Base-by-base conservation (phyloP, 768 basidiomycete species). In the Suillus tomentosus region DNA sequence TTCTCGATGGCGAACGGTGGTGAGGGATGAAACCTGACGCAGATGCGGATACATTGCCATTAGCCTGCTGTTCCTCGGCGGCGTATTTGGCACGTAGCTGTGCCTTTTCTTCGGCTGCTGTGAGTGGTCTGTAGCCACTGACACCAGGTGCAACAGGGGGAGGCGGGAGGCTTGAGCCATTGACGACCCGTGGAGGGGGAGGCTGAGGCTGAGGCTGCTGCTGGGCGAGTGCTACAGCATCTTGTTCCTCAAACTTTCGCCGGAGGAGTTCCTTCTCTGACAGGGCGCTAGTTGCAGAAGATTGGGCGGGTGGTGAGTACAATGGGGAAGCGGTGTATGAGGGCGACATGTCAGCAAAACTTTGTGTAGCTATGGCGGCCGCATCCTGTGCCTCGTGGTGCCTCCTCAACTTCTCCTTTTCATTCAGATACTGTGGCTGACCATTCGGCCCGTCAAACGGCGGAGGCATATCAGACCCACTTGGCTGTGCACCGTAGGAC, bases 61-160 rank as follows among this genome's bases (percentile, higher is more conserved):
- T 79, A 0, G 64, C 57, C 22, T 64, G 64, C 19, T 66, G 75
- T 39, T 89, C 84, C 67, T 87, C 84, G 1, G 81, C 82, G 34
- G 85, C 90, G 67, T 85, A 91, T 72, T 81, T 83, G 5, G 89
- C 88, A 43, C 78, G 80, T 13, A 94, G 73, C 63, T 85, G 73
- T 24, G 89, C 90, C 78, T 94, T 94, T 76, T 94, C 92, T 69
- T 94, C 91, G 0, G 85, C 87, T 3, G 92, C 92, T 2, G 88
- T 87, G 60, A 92, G 75, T 22, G 78, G 76, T 22, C 68, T 73
- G 31, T 66, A 66, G 8, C 74, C 69, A 43, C 70, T 67, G 24
- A 68, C 11, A 10, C 63, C 68, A 10, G 77, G 68, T 5, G 76
- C 72, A 27, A 72, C 73, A 2, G 71, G 69, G 22, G 77, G 75